phyloP scores from a whole-genome alignment of 2,329 filamentous ascomycete species.

The Biscogniauxia marginata region DNA sequence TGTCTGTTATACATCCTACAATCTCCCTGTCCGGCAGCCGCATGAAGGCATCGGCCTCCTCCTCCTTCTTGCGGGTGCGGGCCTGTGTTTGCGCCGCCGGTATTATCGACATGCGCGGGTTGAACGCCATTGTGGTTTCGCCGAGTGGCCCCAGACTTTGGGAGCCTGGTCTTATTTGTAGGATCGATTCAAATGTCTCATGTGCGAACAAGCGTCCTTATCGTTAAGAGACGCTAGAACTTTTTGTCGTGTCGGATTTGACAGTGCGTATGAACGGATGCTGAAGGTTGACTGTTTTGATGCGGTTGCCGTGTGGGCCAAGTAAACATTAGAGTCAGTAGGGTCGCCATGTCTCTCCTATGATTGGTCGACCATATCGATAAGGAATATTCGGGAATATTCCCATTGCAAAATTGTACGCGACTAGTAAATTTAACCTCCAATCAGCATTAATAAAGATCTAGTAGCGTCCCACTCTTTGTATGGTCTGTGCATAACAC shows the following conservation, averaged over 20 bases:
- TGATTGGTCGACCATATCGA: constrained; percentile 5
- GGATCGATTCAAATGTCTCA: too few species aligned
- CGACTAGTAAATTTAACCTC: not conserved
- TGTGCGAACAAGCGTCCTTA: too few species aligned
- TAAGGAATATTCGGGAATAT: not conserved
- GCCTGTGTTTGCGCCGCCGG: constrained; percentile 51
- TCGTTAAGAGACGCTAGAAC: too few species aligned
- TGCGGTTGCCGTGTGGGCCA: constrained; percentile 19
- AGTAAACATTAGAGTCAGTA: constrained; percentile 16
- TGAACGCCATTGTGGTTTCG: constrained; percentile 52
- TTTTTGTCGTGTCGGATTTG: not conserved
- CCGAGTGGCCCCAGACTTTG: not conserved
- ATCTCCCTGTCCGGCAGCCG: constrained; percentile 73
- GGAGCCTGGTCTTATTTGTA: not conserved
- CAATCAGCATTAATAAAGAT: too few species aligned
- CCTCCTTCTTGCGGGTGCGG: constrained; percentile 57
- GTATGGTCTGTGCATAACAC: too few species aligned
- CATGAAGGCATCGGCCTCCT: constrained; percentile 59
- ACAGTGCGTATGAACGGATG: not conserved
- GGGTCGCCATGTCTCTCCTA: not conserved
- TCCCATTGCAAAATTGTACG: not conserved
- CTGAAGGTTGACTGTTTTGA: constrained; percentile 15
- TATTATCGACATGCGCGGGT: constrained; percentile 60
- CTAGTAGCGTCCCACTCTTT: too few species aligned
- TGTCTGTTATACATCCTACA: constrained; percentile 94